Base-by-base conservation (phyloP, 768 basidiomycete genomes). In the Leccinellum albellum region DNA sequence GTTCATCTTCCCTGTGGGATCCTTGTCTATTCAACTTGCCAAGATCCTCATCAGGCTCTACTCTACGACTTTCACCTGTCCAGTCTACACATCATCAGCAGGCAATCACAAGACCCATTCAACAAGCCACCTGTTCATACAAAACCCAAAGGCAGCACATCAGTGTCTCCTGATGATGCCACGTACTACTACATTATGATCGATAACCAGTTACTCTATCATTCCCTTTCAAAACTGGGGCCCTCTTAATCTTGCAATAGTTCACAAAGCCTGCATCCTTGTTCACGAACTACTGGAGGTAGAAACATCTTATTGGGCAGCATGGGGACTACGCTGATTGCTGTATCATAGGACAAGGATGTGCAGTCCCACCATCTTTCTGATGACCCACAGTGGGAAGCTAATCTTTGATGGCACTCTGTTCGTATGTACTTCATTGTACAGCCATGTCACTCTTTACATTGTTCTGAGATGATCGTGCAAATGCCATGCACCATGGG, bases 321-420 rank as follows among this genome's bases (percentile, higher is more conserved):
- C 70, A 45, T 14, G 62, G 42, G 23, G 58, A 52, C 56, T 73
- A 71, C 58, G 40, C 66, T 58, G 52, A 65, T 57, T n/a, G 28
- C 50, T 50, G 55, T 58, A 32, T 55, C 59, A 44, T 63, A 94
- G 91, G 92, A 93, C 71, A 80, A 83, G 62, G 87, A 87, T 56
- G 79, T 92, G 50, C 73, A 78, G 15, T 78, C 81, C n/a, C 82
- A 91, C 65, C 81, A 88, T 59, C 78, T 97, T 13, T 88, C 91
- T n/a, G 82, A 85, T 66, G 91, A 94, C 64, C 87, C 94, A 6
- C 84, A 85, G 64, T 79, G 81, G 62, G 98, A 98, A 71, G 91
- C 94, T 6, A 98, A 98, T 67, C 98, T n/a, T 76, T 98, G 26
- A 90, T 98, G 79, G 88, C 94, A 12, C 82, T 98, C 47, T 98